Evolutionary conservation across 2,329 filamentous ascomycete species (phyloP).

Genomic region (Cercospora zeina): DNA sequence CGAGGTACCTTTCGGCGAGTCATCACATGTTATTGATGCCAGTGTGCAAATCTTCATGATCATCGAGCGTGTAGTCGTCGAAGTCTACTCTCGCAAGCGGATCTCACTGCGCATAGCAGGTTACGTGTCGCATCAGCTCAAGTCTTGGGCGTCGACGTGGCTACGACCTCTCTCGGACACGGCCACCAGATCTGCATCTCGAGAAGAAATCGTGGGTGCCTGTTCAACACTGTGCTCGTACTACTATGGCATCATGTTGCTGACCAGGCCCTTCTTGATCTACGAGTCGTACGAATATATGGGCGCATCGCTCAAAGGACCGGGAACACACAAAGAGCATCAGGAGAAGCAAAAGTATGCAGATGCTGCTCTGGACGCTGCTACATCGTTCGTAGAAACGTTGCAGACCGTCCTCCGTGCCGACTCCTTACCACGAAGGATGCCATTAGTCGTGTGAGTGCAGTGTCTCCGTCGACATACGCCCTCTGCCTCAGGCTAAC

Average conservation of each 20-base stretch:
- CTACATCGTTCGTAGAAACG: conserved; percentile 32
- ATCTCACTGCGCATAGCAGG: conserved; percentile 46
- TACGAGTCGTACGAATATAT: conserved; percentile 50
- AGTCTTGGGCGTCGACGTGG: conserved; percentile 45
- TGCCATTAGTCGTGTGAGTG: conserved; percentile 33
- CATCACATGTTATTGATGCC: conserved; percentile 39
- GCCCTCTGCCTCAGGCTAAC: not conserved
- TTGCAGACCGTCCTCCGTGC: conserved; percentile 27
- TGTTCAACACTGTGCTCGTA: conserved; percentile 55
- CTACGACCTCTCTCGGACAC: conserved; percentile 35
- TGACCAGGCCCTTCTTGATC: conserved; percentile 56
- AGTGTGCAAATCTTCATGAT: conserved; percentile 52
- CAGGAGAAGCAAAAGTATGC: conserved; percentile 35
- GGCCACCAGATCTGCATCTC: conserved; percentile 1
- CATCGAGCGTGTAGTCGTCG: conserved; percentile 51
- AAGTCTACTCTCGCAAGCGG: conserved; percentile 48
- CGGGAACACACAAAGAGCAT: conserved; percentile 25
- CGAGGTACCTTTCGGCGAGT: conserved; percentile 31
- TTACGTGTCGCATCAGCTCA: conserved; percentile 46
- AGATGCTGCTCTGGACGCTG: conserved; percentile 37
- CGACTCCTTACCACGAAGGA: conserved; percentile 24
- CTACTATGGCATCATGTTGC: conserved; percentile 56
- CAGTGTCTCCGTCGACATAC: not conserved
- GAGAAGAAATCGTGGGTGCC: conserved; percentile 42
- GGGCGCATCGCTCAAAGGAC: conserved; percentile 30